Percentiles rank a stretch among this genome's conserved stretches.
phyloP scores from a whole-genome alignment of 129 eudicot species.

The Heracleum sosnowskyi region DNA sequence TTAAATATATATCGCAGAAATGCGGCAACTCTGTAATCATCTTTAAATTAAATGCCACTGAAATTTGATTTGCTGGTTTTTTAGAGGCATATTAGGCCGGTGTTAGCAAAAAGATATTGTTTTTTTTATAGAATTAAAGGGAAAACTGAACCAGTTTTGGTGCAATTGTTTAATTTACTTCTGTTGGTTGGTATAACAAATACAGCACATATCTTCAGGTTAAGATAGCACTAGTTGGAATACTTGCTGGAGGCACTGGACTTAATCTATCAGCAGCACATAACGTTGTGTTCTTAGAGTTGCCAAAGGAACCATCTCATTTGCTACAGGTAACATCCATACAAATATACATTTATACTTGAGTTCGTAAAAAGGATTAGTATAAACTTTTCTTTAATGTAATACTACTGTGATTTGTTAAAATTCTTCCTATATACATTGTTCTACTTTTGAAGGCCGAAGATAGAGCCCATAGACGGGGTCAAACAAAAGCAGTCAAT shows the following conservation, averaged over 20 bases:
- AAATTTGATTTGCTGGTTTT: not conserved
- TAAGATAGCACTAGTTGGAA: constrained; percentile 84
- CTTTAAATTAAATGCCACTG: not conserved
- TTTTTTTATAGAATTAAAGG: not conserved
- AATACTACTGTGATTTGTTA: constrained; percentile 11
- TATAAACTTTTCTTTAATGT: not conserved
- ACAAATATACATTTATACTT: not conserved
- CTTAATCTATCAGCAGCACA: constrained; percentile 77
- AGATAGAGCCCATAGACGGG: constrained; percentile 91
- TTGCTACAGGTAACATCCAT: constrained; percentile 56
- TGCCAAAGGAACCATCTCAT: constrained; percentile 61
- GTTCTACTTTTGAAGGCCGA: constrained; percentile 58
- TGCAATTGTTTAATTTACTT: not conserved
- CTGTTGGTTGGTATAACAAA: not conserved
- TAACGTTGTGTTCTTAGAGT: constrained; percentile 83
- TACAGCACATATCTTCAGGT: constrained; percentile 36
- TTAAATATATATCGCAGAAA: not conserved
- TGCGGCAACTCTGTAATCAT: not conserved
- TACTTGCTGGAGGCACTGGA: constrained; percentile 85
- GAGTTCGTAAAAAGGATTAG: not conserved
- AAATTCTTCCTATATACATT: constrained; percentile 16
- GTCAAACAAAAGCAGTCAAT: constrained; percentile 82
- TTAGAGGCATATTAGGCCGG: not conserved
- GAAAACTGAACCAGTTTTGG: not conserved
- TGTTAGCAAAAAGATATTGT: not conserved